These are phyloP conservation scores for Pythium periplocum DNA, from an alignment of 352 stramenopile genomes.

Conservation along the genomic window DNA sequence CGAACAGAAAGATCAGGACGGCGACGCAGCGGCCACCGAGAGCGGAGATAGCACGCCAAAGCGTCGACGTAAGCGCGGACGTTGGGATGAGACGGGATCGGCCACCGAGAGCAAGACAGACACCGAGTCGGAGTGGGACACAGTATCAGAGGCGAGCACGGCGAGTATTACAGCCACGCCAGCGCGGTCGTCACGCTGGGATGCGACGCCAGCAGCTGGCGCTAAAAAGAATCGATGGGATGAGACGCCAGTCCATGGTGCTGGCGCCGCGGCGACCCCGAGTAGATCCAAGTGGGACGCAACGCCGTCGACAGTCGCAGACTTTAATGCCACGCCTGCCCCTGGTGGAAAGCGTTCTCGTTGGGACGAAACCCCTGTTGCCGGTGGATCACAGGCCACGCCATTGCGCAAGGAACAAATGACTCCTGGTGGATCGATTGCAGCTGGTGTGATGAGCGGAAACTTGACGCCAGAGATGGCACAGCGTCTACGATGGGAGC, in stretches of 20 bases:
- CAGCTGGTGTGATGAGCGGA: slow-evolving; percentile 53
- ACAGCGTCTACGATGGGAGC: slow-evolving; percentile 92
- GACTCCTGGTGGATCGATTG: slow-evolving; percentile 59
- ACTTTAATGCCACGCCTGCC: slow-evolving; percentile 43
- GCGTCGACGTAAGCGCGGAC: slow-evolving; percentile 68
- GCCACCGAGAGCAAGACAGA: slow-evolving; percentile 48
- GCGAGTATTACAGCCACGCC: slow-evolving; percentile 25
- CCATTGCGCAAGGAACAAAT: slow-evolving; percentile 51
- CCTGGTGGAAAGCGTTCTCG: slow-evolving; percentile 87
- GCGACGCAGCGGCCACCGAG: slow-evolving; percentile 15
- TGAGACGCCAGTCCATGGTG: slow-evolving; percentile 56
- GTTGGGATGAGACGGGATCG: slow-evolving; percentile 78
- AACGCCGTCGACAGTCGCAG: slow-evolving; percentile 65
- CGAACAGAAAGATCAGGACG: slow-evolving; percentile 25
- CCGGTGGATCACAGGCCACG: slow-evolving; percentile 41
- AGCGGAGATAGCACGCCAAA: slow-evolving; percentile 37
- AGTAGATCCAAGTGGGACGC: slow-evolving; percentile 89
- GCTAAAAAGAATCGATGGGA: slow-evolving; percentile 81
- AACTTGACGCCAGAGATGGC: slow-evolving; percentile 87
- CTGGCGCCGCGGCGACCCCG: slow-evolving; percentile 19
- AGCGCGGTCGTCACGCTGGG: slow-evolving; percentile 61
- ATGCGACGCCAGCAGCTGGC: slow-evolving; percentile 50
- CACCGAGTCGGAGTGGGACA: slow-evolving; percentile 73
- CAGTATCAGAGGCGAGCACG: slow-evolving; percentile 33
- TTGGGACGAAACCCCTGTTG: slow-evolving; percentile 95